A percentile compares a stretch with the other conserved stretches of the same genome.
Evolutionary conservation across 2,329 filamentous ascomycete genomes (phyloP).

Genomic region (Neofusicoccum parvum): DNA sequence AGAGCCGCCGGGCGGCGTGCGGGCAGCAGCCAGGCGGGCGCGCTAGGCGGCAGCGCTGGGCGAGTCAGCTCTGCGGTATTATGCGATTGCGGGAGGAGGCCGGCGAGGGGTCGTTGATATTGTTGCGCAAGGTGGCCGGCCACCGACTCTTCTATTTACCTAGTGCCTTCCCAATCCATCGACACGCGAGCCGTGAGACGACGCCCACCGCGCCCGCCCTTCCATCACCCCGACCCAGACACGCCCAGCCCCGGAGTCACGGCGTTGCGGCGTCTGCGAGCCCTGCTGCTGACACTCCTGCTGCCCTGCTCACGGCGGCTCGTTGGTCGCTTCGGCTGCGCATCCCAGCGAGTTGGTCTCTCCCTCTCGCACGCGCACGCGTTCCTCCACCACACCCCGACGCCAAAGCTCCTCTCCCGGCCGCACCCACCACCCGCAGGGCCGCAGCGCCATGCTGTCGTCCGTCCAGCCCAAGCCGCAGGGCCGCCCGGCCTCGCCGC

Average conservation of each 20-base stretch:
- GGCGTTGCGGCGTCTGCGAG: neutral
- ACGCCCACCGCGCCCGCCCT: slow-evolving; percentile 7
- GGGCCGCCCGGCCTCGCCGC: slow-evolving; percentile 17
- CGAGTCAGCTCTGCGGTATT: slow-evolving; percentile 17
- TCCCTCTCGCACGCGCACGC: slow-evolving; percentile 18
- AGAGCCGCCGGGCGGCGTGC: neutral
- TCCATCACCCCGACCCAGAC: slow-evolving; percentile 5
- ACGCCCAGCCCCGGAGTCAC: slow-evolving; percentile 8
- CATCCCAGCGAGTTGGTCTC: slow-evolving; percentile 4
- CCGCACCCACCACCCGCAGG: neutral
- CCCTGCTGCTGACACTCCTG: neutral
- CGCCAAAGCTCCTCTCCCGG: slow-evolving; percentile 14
- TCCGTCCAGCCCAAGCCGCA: neutral
- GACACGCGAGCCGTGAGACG: slow-evolving; percentile 19
- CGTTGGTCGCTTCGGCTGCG: slow-evolving; percentile 11
- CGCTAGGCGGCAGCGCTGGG: neutral
- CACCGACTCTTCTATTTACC: slow-evolving; percentile 22
- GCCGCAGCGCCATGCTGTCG: slow-evolving; percentile 17
- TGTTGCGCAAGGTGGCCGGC: slow-evolving; percentile 19
- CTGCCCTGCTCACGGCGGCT: neutral
- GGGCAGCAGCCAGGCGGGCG: neutral
- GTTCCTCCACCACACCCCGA: slow-evolving; percentile 10
- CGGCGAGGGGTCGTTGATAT: slow-evolving; percentile 20
- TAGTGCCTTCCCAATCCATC: slow-evolving; percentile 22
- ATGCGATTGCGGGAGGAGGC: slow-evolving; percentile 13